phyloP scores from a whole-genome alignment of 495 filamentous ascomycete species.

The Immersiella caudata region DNA sequence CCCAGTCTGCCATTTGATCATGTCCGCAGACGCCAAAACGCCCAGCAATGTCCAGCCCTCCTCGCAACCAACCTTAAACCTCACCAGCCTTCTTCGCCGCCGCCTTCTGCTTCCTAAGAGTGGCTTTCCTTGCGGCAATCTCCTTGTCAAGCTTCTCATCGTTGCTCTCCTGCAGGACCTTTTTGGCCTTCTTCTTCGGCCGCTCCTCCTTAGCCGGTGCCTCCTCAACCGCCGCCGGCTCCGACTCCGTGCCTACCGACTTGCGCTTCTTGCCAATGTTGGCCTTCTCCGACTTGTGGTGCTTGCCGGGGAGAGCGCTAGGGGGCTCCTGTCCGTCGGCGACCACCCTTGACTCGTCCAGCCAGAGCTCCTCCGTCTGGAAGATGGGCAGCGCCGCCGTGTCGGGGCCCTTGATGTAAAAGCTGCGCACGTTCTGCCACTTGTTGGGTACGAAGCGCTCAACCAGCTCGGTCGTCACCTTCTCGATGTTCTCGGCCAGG shows the following conservation, averaged over 20 bases:
- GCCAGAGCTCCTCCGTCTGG: constrained; percentile 88
- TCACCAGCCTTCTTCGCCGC: constrained; percentile 54
- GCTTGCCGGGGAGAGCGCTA: constrained; percentile 43
- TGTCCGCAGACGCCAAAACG: constrained; percentile 28
- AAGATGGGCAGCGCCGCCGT: constrained; percentile 89
- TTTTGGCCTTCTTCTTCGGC: constrained; percentile 57
- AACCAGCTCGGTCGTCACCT: constrained; percentile 66
- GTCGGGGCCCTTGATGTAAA: constrained; percentile 87
- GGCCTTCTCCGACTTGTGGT: constrained; percentile 49
- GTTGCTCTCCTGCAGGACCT: constrained; percentile 34
- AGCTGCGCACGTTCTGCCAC: constrained; percentile 78
- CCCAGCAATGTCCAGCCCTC: constrained; percentile 22
- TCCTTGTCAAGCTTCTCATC: constrained; percentile 49
- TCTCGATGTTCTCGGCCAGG: constrained; percentile 76
- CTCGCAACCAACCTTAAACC: constrained; percentile 14
- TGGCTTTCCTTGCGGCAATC: constrained; percentile 62
- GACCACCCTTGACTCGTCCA: constrained; percentile 77
- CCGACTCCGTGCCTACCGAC: constrained; percentile 46
- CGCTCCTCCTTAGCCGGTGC: constrained; percentile 41
- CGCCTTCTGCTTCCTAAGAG: constrained; percentile 60
- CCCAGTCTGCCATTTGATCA: constrained; percentile 7
- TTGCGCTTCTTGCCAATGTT: constrained; percentile 71
- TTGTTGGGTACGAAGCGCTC: constrained; percentile 78
- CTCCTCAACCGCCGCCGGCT: constrained; percentile 51
- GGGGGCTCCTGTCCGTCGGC: constrained; percentile 57